Base-by-base conservation (phyloP, 2,329 filamentous ascomycete species). In the Trichoderma sp. region DNA sequence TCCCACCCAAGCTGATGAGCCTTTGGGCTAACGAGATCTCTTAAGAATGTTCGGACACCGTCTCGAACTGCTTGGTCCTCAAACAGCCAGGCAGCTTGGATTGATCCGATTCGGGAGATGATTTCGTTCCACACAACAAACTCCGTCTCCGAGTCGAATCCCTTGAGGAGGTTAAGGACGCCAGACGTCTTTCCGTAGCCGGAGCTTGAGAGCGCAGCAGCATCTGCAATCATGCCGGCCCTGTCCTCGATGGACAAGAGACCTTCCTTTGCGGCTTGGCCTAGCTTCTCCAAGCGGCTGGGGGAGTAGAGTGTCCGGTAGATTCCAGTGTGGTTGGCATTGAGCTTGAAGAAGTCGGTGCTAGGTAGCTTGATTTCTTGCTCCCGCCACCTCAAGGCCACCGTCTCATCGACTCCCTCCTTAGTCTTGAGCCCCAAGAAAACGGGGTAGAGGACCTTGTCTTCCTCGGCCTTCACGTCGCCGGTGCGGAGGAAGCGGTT, bases 71-170 rank as follows among this genome's bases (percentile, higher is more conserved):
- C 84, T 70, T 90, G 79, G 68, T 96, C 91, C 78, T 97, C 93
- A 53, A 79, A 80, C 71, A 94, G 84, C 94, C 94, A 98, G 8
- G 94, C 92, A 64, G 87, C 87, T 72, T 94, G 91, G 39, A 98
- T 86, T n/a, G 89, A 85, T 27, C 87, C 88, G 68, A 97, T 86
- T 56, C 93, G 90, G 54, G 90, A 86, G 59, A 93, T 86, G 68
- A 98, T 92, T 79, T 97, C 94, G 72, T 92, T 93, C 94, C 94
- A 98, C 3, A 98, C 94, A 45, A 97, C 92, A 72, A 93, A 97
- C 74, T 97, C 92, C 1, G 89, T 84, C 81, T 98, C 94, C 2
- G 89, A 85, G 75, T 90, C 87, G 76, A 98, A 95, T 59, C 91
- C 90, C 78, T 96, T 92, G 65, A 98, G 84, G 15, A 98, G 85